Evolutionary conservation across 371 early-diverging fungal genomes (phyloP), one percentile per base, ranked within the genome.

Genomic region (Syncephalastrum sp.): DNA sequence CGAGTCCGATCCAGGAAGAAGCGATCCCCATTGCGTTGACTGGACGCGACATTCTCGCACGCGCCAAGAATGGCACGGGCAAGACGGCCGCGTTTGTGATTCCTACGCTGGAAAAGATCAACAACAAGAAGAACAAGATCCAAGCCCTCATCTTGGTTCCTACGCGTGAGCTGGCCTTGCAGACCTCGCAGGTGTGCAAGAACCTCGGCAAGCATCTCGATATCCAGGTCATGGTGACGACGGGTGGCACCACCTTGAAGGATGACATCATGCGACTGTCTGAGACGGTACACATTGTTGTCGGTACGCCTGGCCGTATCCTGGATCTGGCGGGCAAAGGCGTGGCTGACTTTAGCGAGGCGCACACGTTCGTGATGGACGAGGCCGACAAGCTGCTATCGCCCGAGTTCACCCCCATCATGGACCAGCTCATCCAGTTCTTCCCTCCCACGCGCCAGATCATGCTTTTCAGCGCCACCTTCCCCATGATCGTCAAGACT

Each of bases 1-100:
- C 99, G 16, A 94, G 96, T 41, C 98, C 99, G 50, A 98, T 99
- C 69, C 99, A 99, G 78, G 99, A 98, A 84, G 98, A 97, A 78
- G 85, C 98, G 19, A 98, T 99, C 61, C 99, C 98, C 15, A 93
- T 97, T 65, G 95, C 97, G 3, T 84, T 99, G 44, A 87, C 95
- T 16, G 98, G 97, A 5, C 81, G 95, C 59, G 97, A 99, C 74
- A 93, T 98, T 50, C 81, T 97, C 42, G 98, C 97, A 6, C 80
- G 97, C 60, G 95, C 98, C 48, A 99, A 98, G 77, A 98, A 97
- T 72, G 99, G 99, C 16, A 99, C 99, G 0, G 99, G 99, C 47
- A 99, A 99, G 72, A 98, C 99, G 0, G 98, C 95, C 16, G 97
- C 98, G 0, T 99, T 97, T 73, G 85, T 93, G 43, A 96, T 99